Base-by-base conservation (phyloP, 2,329 filamentous ascomycete genomes). In the Chrysoporthe deuterocubensis region DNA sequence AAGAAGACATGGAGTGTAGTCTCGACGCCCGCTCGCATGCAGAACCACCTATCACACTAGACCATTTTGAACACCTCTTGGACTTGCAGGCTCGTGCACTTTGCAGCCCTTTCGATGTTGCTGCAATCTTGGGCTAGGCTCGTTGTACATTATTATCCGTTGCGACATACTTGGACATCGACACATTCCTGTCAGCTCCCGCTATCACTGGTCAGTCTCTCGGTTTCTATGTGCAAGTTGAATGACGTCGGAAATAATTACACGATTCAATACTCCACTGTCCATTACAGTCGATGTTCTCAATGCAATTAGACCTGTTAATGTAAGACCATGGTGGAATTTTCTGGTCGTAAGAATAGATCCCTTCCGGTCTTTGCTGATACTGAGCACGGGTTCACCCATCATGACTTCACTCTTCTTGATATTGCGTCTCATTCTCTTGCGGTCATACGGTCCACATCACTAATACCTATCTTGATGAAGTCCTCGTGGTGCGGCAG, bases 121-220 rank as follows among this genome's bases (percentile, higher is more conserved):
- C 81, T 0, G 87, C 86, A 52, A 91, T 85, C 73, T 90, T 90
- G 77, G 90, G 87, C 70, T 85, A 89, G 37, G 90, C 78, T 42
- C 87, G 80, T 9, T 79, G 79, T 2, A 76, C 70, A 65, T 85
- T 80, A 64, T 86, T 81, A 1, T 71, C 70, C 0, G 82, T 80
- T 3, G 80, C 78, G 14, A 87, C 71, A 59, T 78, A 74, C 59
- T 78, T 76, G 73, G 85, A 85, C 43, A 86, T 78, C 5, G 79
- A 76, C 21, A 85, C 74, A 89, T 83, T 64, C 86, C 85, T 88
- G 56, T 34, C 4, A 18, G 4, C 8, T n/a, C 42, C 1, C 7
- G 32, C 63, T 43, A 66, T 40, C 21, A 21, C 42, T 21, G 26
- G 2, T 9, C n/a, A 34, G 16, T n/a, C 52, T 14, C 14, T n/a